Percentiles rank a stretch among this genome's conserved stretches.
Conservation (phyloP, 2,329 filamentous ascomycete genomes). For the Hypoxylon sp. region DNA sequence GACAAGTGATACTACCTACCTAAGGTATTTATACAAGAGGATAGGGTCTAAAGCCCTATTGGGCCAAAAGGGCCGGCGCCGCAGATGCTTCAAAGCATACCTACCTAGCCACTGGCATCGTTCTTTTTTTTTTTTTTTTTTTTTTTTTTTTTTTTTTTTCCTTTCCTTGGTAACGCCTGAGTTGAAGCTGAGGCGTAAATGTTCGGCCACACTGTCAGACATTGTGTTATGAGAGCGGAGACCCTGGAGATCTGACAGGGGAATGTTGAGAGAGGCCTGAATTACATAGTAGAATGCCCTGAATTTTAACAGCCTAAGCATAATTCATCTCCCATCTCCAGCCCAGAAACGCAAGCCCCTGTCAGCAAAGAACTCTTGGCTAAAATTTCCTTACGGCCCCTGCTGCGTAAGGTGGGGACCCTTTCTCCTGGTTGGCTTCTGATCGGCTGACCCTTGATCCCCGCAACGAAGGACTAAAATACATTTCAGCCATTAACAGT, state of each 20-base stretch:
- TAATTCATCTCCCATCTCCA: conserved; percentile 1
- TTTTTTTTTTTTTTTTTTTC: neutral
- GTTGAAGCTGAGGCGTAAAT: neutral
- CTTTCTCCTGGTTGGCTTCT: conserved; percentile 25
- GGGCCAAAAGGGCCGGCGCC: conserved; percentile 13
- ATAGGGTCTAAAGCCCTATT: conserved; percentile 15
- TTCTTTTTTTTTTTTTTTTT: neutral
- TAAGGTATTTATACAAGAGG: too few species aligned
- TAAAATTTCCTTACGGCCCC: conserved; percentile 20
- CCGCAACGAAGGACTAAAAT: conserved; percentile 28
- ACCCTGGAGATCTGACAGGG: neutral
- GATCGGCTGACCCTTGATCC: conserved; percentile 22
- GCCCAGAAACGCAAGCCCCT: conserved; percentile 29
- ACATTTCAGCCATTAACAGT: conserved; percentile 24
- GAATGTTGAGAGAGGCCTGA: too few species aligned
- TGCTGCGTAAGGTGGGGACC: neutral
- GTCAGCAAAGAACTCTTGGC: conserved; percentile 26
- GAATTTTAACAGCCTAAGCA: neutral
- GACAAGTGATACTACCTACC: conserved; percentile 9
- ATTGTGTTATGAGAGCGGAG: too few species aligned
- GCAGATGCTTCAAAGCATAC: conserved; percentile 11
- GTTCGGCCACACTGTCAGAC: conserved; percentile 16
- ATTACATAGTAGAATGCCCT: neutral
- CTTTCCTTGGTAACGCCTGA: neutral
- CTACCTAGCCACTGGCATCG: neutral